Evolutionary conservation across 805 yeast genomes (phyloP), one percentile per base, ranked within the genome.

Genomic region (Saccharomycopsis fibuligera): DNA sequence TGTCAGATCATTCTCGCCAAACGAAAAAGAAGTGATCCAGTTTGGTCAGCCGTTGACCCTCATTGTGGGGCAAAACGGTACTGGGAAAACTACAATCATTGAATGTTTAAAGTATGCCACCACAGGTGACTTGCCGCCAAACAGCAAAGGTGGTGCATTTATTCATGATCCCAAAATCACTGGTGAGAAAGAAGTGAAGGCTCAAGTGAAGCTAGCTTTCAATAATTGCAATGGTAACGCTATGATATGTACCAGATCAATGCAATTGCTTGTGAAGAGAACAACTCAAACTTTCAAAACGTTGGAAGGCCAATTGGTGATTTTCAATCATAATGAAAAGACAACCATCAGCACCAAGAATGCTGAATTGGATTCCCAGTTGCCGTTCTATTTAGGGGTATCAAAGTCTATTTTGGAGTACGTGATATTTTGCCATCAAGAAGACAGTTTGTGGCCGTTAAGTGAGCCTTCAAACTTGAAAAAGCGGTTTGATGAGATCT

Each of bases 381-480:
- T 93, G 35, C 97, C 98, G 1, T 71, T 74, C 22, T 81, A 80
- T 54, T 69, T 93, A 48, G 99, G 99, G 4, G 96, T 90, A 1
- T 85, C 96, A 0, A 78, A 79, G 50, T 86, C 98, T 0, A 79
- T 93, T 47, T 67, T 93, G 45, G 96, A 91, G 56, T 87, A 88
- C 62, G 99, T 93, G 37, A 82, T 91, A 1, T 93, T 93, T 65
- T 91, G 99, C 60, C 99, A 93, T 60, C 99, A 93, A 63, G 99
- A 93, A 60, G 99, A 93, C 52, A 82, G 91, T 57, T 65, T 88
- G 25, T 93, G 99, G 99, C 99, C 99, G 1, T 70, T 93, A 42
- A 78, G 90, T 57, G 99, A 93, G 64, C 95, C 99, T 1, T 74
- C 95, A 2, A 75, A 75, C 10, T 73, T 93, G 61, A 95, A 93